phyloP scores from a whole-genome alignment of 148 eudicot genomes.

The Arctostaphylos glauca region DNA sequence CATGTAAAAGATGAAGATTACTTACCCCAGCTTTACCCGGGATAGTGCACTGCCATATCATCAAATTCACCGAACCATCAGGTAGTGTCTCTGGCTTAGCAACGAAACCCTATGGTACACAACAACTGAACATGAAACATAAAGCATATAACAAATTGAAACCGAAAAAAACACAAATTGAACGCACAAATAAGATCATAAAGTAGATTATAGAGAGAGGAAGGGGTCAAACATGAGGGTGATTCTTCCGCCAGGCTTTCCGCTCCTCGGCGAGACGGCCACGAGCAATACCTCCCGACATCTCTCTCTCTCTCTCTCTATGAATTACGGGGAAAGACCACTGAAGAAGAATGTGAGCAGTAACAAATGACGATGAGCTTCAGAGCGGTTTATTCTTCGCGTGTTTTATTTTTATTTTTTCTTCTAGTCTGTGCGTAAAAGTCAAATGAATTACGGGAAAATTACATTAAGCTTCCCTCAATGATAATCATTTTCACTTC shows the following conservation, averaged over 20 bases:
- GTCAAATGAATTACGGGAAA: background rate
- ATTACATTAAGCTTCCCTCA: background rate
- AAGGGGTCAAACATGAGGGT: conserved; percentile 56
- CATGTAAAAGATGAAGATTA: background rate
- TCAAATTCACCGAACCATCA: conserved; percentile 75
- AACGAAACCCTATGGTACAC: conserved; percentile 67
- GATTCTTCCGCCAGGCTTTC: conserved; percentile 84
- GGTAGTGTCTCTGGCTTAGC: conserved; percentile 72
- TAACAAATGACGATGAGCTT: background rate
- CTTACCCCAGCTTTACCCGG: conserved; percentile 83
- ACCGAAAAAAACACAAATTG: background rate
- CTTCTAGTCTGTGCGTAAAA: background rate
- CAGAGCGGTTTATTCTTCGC: background rate
- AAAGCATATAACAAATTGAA: background rate
- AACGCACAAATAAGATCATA: background rate
- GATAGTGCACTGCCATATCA: conserved; percentile 75
- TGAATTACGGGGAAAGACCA: too few relatives aligned
- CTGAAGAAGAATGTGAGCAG: background rate
- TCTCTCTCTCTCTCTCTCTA: conserved; percentile 19
- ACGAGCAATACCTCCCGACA: conserved; percentile 77
- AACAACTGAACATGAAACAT: background rate
- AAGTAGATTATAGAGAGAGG: background rate
- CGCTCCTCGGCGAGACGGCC: conserved; percentile 83
- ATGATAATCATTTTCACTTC: background rate
- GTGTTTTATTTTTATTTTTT: background rate